These are phyloP conservation scores for Hericium rajendrae DNA, from an alignment of 768 basidiomycete genomes.

Conservation along the genomic window DNA sequence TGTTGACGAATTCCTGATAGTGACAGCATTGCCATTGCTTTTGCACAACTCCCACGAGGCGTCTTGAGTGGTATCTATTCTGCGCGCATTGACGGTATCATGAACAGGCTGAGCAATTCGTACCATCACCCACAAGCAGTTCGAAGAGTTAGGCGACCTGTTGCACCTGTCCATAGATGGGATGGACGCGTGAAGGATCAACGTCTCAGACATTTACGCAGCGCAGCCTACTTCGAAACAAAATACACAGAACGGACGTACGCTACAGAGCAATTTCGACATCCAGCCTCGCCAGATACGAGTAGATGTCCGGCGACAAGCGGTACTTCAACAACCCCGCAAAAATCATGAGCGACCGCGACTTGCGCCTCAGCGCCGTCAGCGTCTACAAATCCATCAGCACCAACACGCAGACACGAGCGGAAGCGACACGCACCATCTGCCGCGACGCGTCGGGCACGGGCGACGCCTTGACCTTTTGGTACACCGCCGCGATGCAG, in stretches of 20 bases:
- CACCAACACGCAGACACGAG: background rate
- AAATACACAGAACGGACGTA: background rate
- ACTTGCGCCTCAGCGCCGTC: constrained; percentile 62
- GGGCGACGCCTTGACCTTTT: constrained; percentile 59
- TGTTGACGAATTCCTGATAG: no score
- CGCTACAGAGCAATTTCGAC: constrained; percentile 72
- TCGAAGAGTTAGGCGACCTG: no score
- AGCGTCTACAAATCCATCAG: constrained; percentile 38
- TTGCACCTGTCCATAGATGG: no score
- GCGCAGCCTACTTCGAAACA: no score
- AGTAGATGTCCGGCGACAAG: constrained; percentile 85
- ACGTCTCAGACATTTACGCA: no score
- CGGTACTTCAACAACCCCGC: constrained; percentile 82
- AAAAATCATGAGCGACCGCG: constrained; percentile 80
- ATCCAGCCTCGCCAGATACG: constrained; percentile 75
- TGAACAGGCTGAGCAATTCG: no score
- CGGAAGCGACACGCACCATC: constrained; percentile 38
- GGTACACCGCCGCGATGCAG: constrained; percentile 73
- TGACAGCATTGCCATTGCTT: no score
- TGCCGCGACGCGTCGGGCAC: constrained; percentile 71
- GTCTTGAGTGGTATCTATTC: no score
- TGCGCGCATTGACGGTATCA: no score
- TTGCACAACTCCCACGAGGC: no score
- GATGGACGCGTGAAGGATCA: no score
- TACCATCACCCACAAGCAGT: no score